A percentile compares a stretch with the other conserved stretches of the same genome.
Conservation (phyloP, 2,329 filamentous ascomycete genomes). For the Hymenoscyphus scutula region DNA sequence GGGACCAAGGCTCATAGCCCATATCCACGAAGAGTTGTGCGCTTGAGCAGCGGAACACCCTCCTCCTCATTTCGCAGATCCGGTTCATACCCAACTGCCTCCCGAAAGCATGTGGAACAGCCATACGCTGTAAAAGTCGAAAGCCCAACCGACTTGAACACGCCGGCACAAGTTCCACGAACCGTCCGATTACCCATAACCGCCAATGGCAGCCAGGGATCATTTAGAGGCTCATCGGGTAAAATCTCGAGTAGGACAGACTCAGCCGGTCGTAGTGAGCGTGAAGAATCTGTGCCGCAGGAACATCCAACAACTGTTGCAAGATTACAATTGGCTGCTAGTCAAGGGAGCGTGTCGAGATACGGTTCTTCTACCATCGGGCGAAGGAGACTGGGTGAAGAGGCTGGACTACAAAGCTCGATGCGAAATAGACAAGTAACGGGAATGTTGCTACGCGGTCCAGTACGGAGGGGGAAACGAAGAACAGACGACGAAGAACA, state of each 20-base stretch:
- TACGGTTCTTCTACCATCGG: slow-evolving; percentile 48
- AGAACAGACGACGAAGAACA: slow-evolving; percentile 50
- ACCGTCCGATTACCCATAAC: slow-evolving; percentile 33
- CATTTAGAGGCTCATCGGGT: slow-evolving; percentile 32
- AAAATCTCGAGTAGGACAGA: slow-evolving; percentile 27
- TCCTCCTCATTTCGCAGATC: slow-evolving; percentile 28
- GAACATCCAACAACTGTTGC: slow-evolving; percentile 46
- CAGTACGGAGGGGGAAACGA: slow-evolving; percentile 71
- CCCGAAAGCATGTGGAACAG: slow-evolving; percentile 27
- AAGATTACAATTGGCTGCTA: slow-evolving; percentile 46
- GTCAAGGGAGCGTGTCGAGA: slow-evolving; percentile 53
- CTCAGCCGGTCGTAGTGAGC: slow-evolving; percentile 26
- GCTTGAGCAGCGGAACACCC: slow-evolving; percentile 37
- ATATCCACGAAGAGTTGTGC: slow-evolving; percentile 33
- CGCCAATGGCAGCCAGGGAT: slow-evolving; percentile 27
- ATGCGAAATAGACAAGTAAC: slow-evolving; percentile 76
- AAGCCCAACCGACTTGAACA: slow-evolving; percentile 34
- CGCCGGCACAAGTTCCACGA: slow-evolving; percentile 33
- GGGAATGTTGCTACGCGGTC: slow-evolving; percentile 76
- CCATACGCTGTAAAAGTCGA: slow-evolving; percentile 25
- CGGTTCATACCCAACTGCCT: slow-evolving; percentile 31
- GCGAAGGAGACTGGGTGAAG: slow-evolving; percentile 57
- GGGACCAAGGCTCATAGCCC: slow-evolving; percentile 28
- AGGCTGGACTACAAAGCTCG: slow-evolving; percentile 66
- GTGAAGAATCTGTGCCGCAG: slow-evolving; percentile 24